These are phyloP conservation scores for Musa beccarii DNA, from an alignment of 176 grass and related monocot genomes.

Conservation along the genomic window DNA sequence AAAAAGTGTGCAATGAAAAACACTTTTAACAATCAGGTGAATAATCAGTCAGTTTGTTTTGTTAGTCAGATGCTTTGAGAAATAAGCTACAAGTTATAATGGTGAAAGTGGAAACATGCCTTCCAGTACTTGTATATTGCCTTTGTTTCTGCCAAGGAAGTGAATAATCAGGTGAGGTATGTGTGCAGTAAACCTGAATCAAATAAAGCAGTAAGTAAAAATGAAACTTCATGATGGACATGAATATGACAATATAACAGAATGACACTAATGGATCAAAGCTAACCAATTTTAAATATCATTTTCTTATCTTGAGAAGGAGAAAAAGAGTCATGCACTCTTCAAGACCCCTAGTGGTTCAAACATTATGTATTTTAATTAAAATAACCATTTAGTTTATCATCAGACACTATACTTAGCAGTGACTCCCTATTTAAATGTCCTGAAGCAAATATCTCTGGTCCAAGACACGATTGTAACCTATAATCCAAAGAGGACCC, in stretches of 20 bases:
- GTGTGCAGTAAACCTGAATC: constrained; percentile 83
- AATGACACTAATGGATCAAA: too few species aligned
- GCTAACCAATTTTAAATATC: too few species aligned
- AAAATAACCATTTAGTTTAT: neutral
- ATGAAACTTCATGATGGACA: neutral
- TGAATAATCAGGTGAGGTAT: constrained; percentile 80
- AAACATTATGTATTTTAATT: neutral
- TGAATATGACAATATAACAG: neutral
- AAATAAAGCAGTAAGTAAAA: constrained; percentile 5
- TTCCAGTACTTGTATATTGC: constrained; percentile 76
- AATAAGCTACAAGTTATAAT: neutral
- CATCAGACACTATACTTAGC: neutral
- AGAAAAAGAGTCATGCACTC: neutral
- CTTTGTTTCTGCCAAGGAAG: constrained; percentile 98
- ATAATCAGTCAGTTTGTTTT: neutral
- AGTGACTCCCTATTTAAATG: neutral
- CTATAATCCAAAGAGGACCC: too few species aligned
- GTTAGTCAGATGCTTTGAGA: neutral
- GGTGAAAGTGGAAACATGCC: constrained; percentile 32
- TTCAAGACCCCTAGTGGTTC: neutral
- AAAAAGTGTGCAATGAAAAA: too few species aligned
- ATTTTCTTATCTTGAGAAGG: too few species aligned
- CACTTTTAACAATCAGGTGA: neutral
- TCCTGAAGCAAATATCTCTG: neutral
- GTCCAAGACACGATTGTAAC: neutral